phyloP scores from a whole-genome alignment of 2,329 filamentous ascomycete genomes.

The Aureobasidium sp. region DNA sequence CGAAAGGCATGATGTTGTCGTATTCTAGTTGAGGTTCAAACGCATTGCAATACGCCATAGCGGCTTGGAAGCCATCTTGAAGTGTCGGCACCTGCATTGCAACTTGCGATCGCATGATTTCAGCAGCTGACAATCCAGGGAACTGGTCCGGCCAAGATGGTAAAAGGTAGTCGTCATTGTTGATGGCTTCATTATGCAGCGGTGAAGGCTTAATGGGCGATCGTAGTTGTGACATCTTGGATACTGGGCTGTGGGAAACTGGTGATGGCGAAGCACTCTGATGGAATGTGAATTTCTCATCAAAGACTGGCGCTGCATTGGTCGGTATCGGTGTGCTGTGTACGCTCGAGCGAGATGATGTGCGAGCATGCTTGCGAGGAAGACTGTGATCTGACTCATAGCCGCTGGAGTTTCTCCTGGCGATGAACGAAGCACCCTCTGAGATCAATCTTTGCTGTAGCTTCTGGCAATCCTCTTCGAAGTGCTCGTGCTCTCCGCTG shows the following conservation, averaged over 20 bases:
- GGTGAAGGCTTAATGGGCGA: slow-evolving; percentile 25
- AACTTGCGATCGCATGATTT: slow-evolving; percentile 22
- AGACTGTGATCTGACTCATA: slow-evolving; percentile 52
- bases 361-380: slow-evolving; percentile 26
- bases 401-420: slow-evolving; percentile 48
- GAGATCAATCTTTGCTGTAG: slow-evolving; percentile 51
- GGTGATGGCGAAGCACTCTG: slow-evolving; percentile 23
- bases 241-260: slow-evolving; percentile 22
- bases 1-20: slow-evolving; percentile 12
- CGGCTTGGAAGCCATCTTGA: slow-evolving; percentile 3
- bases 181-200: slow-evolving; percentile 15
- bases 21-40: slow-evolving; percentile 10
- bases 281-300: slow-evolving; percentile 25
- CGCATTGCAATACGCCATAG: not conserved
- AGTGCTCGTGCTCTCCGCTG: slow-evolving; percentile 39
- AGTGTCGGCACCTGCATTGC: slow-evolving; percentile 17
- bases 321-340: slow-evolving; percentile 31
- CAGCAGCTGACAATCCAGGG: slow-evolving; percentile 6
- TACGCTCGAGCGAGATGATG: slow-evolving; percentile 26
- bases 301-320: slow-evolving; percentile 24
- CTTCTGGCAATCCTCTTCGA: slow-evolving; percentile 52
- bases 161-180: slow-evolving; percentile 17
- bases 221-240: slow-evolving; percentile 18
- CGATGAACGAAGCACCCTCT: slow-evolving; percentile 44
- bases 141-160: slow-evolving; percentile 17